Evolutionary conservation across 257 asterid species (phyloP).

Genomic region (Capsicum chinense): DNA sequence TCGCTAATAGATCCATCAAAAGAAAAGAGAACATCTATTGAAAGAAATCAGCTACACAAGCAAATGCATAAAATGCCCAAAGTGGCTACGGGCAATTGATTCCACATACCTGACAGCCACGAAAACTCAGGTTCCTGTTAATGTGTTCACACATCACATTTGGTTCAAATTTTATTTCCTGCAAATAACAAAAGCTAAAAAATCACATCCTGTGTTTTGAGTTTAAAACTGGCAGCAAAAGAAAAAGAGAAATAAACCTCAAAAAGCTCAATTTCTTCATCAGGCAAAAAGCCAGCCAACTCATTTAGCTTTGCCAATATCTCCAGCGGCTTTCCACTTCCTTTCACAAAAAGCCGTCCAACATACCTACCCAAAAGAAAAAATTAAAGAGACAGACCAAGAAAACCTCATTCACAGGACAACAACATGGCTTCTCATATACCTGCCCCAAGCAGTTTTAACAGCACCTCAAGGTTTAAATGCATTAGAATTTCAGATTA

Average conservation of each 20-base stretch:
- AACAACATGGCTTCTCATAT: background rate
- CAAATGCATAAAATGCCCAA: background rate
- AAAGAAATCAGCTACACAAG: background rate
- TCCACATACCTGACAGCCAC: conserved; percentile 59
- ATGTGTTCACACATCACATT: conserved; percentile 77
- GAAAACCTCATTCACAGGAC: background rate
- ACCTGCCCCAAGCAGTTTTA: background rate
- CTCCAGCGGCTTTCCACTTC: conserved; percentile 64
- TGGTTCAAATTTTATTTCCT: conserved; percentile 87
- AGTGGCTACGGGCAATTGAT: conserved; percentile 6
- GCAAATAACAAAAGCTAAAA: conserved; percentile 31
- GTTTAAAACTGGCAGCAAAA: background rate
- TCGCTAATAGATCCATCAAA: conserved; percentile 2
- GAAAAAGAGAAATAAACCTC: conserved; percentile 53
- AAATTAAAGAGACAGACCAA: conserved; percentile 16
- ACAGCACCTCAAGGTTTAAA: conserved; percentile 14
- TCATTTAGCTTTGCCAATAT: conserved; percentile 63
- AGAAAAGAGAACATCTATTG: background rate
- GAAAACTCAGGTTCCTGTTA: conserved; percentile 61
- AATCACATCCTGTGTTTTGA: background rate
- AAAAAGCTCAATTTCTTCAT: conserved; percentile 76
- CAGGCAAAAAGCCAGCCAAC: conserved; percentile 73
- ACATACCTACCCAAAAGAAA: conserved; percentile 50
- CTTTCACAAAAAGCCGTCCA: conserved; percentile 76
- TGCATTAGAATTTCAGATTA: background rate